Percentiles rank a stretch among this genome's conserved stretches.
Conservation (phyloP, 306 rosid species). For the Pyrus communis region DNA sequence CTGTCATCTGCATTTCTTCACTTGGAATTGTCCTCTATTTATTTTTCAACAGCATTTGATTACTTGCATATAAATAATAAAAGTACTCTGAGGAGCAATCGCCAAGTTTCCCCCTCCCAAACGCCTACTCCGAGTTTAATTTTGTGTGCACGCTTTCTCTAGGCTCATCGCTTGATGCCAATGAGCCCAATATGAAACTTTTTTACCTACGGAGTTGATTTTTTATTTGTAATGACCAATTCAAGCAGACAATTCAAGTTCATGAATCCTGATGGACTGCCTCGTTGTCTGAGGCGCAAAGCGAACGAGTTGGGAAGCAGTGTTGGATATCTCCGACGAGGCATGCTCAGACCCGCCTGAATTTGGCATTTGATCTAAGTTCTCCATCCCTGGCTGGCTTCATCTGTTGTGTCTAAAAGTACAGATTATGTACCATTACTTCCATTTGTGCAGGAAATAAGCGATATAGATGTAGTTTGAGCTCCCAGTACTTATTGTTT, state of each 20-base stretch:
- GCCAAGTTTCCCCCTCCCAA: background rate
- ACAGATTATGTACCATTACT: constrained; percentile 1
- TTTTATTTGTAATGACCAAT: background rate
- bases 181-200: background rate
- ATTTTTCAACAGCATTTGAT: background rate
- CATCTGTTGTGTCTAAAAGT: background rate
- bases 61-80: background rate
- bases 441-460: constrained; percentile 18
- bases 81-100: background rate
- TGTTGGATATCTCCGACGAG: constrained; percentile 1
- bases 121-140: background rate
- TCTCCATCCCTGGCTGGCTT: background rate
- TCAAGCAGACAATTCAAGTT: constrained; percentile 8
- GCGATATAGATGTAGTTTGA: background rate
- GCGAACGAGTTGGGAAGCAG: background rate
- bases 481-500: background rate
- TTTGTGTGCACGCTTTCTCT: background rate
- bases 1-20: background rate
- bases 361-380: background rate
- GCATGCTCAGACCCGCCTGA: background rate
- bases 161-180: background rate
- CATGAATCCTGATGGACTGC: constrained; percentile 3
- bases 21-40: background rate
- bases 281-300: background rate
- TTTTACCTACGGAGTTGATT: background rate